phyloP scores from a whole-genome alignment of 768 basidiomycete species.

The Dentipellis sp. region DNA sequence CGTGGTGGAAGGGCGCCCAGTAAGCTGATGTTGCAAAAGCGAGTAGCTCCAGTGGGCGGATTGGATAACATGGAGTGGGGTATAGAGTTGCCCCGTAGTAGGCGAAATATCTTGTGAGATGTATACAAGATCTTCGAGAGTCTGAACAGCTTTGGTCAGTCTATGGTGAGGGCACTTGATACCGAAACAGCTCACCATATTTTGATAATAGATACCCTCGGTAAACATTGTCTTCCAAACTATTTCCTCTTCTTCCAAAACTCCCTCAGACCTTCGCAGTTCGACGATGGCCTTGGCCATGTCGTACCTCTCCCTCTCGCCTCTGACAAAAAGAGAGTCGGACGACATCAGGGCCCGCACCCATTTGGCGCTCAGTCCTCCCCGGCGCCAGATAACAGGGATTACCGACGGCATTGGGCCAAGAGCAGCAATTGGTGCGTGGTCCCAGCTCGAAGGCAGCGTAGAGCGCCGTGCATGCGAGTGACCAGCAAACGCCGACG shows the following conservation, averaged over 20 bases:
- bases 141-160: conserved; percentile 27
- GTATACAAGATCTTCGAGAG: conserved; percentile 67
- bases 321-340: conserved; percentile 71
- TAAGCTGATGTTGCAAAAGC: conserved; percentile 52
- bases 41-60: conserved; percentile 76
- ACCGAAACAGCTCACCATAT: conserved; percentile 51
- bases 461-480: conserved; percentile 8
- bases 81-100: conserved; percentile 57
- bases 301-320: conserved; percentile 74
- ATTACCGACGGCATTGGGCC: conserved; percentile 15
- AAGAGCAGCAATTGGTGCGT: neutral
- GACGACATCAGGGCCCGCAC: conserved; percentile 64
- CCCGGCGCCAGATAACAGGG: conserved; percentile 63
- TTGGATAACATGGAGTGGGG: conserved; percentile 58
- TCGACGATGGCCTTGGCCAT: conserved; percentile 72
- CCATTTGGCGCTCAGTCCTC: conserved; percentile 69
- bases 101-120: conserved; percentile 74
- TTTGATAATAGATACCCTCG: conserved; percentile 74
- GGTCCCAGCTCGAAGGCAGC: conserved; percentile 1
- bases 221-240: conserved; percentile 66
- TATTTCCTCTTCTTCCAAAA: conserved; percentile 53
- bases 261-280: conserved; percentile 48
- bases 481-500: neutral
- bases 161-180: no score
- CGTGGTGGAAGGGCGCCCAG: conserved; percentile 22